phyloP scores from a whole-genome alignment of 305 asterid genomes.

The Ajuga reptans region DNA sequence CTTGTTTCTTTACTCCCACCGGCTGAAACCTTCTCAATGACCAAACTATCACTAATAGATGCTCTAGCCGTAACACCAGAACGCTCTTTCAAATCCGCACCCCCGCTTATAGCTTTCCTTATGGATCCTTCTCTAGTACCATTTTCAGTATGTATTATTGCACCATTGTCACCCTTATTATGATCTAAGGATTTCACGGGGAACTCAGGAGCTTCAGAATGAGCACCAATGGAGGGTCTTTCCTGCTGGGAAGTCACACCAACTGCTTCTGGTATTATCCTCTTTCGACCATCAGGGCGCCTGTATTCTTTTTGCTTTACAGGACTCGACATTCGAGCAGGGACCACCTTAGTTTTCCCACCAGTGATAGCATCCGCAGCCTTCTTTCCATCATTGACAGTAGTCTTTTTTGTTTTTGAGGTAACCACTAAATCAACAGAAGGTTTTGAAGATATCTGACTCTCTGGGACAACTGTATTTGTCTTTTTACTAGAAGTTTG shows the following conservation, averaged over 20 bases:
- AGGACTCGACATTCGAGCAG: conserved; percentile 60
- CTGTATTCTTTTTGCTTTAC: conserved; percentile 91
- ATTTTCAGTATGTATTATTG: conserved; percentile 28
- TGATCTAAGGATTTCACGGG: conserved; percentile 35
- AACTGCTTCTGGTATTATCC: conserved; percentile 98
- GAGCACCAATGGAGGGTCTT: conserved; percentile 34
- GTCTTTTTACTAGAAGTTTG: conserved; percentile 41
- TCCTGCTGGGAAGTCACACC: conserved; percentile 58
- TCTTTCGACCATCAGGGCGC: conserved; percentile 95
- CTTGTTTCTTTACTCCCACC: conserved; percentile 49
- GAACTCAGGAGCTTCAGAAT: conserved; percentile 44
- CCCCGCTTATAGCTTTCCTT: conserved; percentile 41
- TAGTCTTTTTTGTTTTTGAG: conserved; percentile 33
- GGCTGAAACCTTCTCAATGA: conserved; percentile 68
- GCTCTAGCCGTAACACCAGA: conserved; percentile 72
- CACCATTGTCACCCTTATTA: conserved; percentile 39
- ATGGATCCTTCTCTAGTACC: conserved; percentile 40
- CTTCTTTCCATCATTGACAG: conserved; percentile 45
- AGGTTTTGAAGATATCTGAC: conserved; percentile 41
- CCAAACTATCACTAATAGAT: conserved; percentile 68
- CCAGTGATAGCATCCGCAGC: conserved; percentile 38
- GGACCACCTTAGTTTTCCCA: conserved; percentile 39
- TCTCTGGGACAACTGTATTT: conserved; percentile 29
- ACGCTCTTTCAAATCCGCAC: conserved; percentile 48
- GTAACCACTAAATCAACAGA: conserved; percentile 31